Conservation (phyloP, 2,329 filamentous ascomycete species). For the Exophiala sp. region DNA sequence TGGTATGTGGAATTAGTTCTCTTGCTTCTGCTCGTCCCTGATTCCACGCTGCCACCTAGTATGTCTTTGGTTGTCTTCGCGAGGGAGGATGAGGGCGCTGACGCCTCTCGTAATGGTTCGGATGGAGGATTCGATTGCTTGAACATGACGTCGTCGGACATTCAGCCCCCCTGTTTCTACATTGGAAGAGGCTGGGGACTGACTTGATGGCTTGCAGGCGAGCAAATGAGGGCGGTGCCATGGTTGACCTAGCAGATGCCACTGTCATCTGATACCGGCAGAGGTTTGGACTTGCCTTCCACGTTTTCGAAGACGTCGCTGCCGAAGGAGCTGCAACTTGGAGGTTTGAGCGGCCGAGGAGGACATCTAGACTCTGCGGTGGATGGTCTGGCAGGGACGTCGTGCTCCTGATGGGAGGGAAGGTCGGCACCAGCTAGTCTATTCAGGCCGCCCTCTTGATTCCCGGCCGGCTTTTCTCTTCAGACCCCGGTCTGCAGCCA, state of each 20-base stretch:
- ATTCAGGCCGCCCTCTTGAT: neutral
- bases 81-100: neutral
- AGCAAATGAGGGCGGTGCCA: neutral
- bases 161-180: neutral
- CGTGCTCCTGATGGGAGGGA: neutral
- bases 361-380: too few species aligned
- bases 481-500: too few species aligned
- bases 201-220: neutral
- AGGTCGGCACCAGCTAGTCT: neutral
- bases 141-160: neutral
- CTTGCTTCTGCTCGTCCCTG: neutral
- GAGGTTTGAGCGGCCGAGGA: neutral
- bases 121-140: neutral
- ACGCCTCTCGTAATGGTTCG: neutral
- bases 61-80: neutral
- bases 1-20: neutral
- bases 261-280: neutral
- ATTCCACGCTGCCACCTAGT: neutral
- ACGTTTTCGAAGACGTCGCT: neutral
- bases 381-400: neutral
- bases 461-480: too few species aligned
- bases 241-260: neutral
- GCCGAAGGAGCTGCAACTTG: neutral
- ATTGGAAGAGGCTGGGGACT: neutral
- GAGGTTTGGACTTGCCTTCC: neutral